Evolutionary conservation across 768 basidiomycete species (phyloP).

Genomic region (Pleurotus citrinopileatus): DNA sequence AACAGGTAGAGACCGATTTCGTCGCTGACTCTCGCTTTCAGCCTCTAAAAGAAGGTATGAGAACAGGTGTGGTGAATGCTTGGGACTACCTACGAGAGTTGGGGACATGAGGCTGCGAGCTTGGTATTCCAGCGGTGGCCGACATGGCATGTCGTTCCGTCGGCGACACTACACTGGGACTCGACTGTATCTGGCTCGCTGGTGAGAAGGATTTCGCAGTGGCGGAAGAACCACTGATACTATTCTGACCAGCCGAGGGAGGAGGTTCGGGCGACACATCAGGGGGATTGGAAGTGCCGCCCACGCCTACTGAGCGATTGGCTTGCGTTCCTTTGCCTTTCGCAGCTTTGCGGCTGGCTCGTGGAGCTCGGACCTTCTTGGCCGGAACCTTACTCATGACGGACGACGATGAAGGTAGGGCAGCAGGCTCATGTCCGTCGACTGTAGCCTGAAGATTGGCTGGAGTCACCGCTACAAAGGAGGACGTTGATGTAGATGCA

Average conservation of each 20-base stretch:
- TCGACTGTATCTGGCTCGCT: background rate
- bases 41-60: background rate
- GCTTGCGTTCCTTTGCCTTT: background rate
- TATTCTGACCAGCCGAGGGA: too few species aligned
- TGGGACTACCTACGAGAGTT: background rate
- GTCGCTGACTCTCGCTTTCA: constrained; percentile 7
- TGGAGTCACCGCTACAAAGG: too few species aligned
- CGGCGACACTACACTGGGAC: background rate
- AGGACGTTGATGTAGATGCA: too few species aligned
- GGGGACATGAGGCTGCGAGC: background rate
- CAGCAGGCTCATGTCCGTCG: too few species aligned
- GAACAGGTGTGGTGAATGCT: background rate
- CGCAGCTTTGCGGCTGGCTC: too few species aligned
- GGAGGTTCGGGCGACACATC: too few species aligned
- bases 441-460: too few species aligned
- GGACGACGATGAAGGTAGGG: too few species aligned
- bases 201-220: background rate
- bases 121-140: background rate
- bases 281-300: too few species aligned
- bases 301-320: too few species aligned
- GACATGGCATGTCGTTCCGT: background rate
- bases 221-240: background rate
- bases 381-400: background rate
- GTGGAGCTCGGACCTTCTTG: background rate
- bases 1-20: constrained; percentile 37